phyloP scores from a whole-genome alignment of 2,329 filamentous ascomycete genomes.

The Nemania sp. region DNA sequence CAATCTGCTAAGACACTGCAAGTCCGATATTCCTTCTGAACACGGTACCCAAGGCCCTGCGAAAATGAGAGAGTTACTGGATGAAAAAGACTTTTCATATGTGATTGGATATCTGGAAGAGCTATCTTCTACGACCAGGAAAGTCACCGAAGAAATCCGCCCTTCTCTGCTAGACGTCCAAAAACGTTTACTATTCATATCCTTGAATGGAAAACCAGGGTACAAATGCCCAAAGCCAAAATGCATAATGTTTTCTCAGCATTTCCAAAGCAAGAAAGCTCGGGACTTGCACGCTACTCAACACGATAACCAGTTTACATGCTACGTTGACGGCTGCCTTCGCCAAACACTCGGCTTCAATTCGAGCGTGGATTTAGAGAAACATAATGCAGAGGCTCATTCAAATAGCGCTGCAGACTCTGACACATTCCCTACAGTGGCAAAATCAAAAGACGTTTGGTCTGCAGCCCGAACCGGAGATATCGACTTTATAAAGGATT shows the following conservation, averaged over 20 bases:
- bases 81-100: background rate
- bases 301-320: background rate
- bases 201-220: background rate
- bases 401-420: background rate
- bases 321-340: conserved; percentile 3
- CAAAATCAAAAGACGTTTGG: background rate
- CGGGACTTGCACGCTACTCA: background rate
- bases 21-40: background rate
- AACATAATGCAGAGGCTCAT: background rate
- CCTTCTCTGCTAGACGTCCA: background rate
- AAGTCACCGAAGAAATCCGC: background rate
- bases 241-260: conserved; percentile 1
- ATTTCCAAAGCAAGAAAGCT: background rate
- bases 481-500: background rate
- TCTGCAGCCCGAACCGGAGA: background rate
- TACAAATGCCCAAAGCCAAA: conserved; percentile 13
- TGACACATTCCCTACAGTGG: background rate
- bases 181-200: background rate
- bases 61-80: background rate
- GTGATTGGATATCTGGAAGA: background rate
- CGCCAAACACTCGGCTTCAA: background rate
- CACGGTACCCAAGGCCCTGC: background rate
- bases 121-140: background rate
- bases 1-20: background rate
- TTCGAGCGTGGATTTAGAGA: background rate